phyloP scores from a whole-genome alignment of 1,284 basidiomycete species.

The Schizophyllum amplum region DNA sequence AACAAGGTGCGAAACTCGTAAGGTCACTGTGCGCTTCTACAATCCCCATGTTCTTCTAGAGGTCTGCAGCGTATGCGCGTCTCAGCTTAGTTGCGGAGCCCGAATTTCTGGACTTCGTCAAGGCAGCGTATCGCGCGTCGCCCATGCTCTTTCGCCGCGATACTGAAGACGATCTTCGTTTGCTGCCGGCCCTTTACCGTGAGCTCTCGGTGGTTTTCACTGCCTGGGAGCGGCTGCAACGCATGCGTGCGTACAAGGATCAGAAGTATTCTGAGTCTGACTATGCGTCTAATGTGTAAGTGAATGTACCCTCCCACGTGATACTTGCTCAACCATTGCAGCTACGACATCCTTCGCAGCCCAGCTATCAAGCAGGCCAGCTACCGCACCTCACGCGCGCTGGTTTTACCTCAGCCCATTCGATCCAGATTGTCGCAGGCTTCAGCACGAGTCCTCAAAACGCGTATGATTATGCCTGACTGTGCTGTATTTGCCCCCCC shows the following conservation, averaged over 20 bases:
- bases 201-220: conserved; percentile 29
- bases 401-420: conserved; percentile 43
- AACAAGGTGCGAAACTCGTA: conserved; percentile 13
- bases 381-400: conserved; percentile 30
- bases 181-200: conserved; percentile 3
- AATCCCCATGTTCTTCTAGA: neutral
- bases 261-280: conserved; percentile 46
- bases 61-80: neutral
- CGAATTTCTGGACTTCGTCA: neutral
- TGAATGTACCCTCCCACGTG: conserved; percentile 1
- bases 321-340: conserved; percentile 14
- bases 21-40: neutral
- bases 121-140: neutral
- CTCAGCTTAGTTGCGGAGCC: neutral
- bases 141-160: neutral
- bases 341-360: conserved; percentile 42
- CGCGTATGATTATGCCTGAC: conserved; percentile 40
- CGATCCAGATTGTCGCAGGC: conserved; percentile 20
- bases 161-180: neutral
- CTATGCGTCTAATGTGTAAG: conserved; percentile 46
- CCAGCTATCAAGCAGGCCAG: conserved; percentile 33
- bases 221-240: conserved; percentile 35
- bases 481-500: conserved; percentile 38
- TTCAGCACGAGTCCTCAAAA: conserved; percentile 31
- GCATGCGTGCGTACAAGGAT: conserved; percentile 28